Conservation (phyloP, 352 stramenopile species). For the Sclerospora graminicola region DNA sequence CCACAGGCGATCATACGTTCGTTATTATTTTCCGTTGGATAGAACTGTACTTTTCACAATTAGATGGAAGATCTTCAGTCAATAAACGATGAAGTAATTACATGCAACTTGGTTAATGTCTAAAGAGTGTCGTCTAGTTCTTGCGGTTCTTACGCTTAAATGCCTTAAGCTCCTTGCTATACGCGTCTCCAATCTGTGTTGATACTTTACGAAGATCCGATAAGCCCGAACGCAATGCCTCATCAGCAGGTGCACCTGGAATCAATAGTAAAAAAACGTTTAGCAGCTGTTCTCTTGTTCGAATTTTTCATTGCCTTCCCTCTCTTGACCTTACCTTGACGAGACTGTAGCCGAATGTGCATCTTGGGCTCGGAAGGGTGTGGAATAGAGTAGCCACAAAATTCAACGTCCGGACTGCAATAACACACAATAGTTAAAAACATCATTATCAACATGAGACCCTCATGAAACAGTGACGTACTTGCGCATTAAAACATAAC, state of each 20-base stretch:
- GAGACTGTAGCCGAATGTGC: conserved; percentile 89
- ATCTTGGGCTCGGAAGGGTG: conserved; percentile 93
- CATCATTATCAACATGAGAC: background rate
- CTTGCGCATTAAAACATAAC: conserved; percentile 89
- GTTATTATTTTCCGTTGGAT: background rate
- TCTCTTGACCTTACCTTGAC: conserved; percentile 27
- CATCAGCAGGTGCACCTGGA: conserved; percentile 47
- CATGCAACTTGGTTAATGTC: background rate
- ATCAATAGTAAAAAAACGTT: background rate
- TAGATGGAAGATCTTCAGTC: conserved; percentile 6
- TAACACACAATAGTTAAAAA: conserved; percentile 1
- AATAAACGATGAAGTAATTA: conserved; percentile 4
- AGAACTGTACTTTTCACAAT: background rate
- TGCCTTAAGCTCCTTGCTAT: conserved; percentile 74
- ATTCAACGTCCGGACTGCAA: conserved; percentile 83
- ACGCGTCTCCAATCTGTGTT: conserved; percentile 58
- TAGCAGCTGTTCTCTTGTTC: background rate
- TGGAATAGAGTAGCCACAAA: conserved; percentile 93
- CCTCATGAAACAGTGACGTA: conserved; percentile 20
- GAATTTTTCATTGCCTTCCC: background rate
- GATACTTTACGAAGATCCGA: conserved; percentile 68
- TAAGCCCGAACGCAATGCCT: conserved; percentile 48
- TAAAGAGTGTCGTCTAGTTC: conserved; percentile 24
- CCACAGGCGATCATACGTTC: conserved; percentile 6
- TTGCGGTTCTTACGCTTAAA: conserved; percentile 74